Evolutionary conservation across 148 eudicot species (phyloP), one percentile per base, ranked within the genome.

Genomic region (Silene latifolia): DNA sequence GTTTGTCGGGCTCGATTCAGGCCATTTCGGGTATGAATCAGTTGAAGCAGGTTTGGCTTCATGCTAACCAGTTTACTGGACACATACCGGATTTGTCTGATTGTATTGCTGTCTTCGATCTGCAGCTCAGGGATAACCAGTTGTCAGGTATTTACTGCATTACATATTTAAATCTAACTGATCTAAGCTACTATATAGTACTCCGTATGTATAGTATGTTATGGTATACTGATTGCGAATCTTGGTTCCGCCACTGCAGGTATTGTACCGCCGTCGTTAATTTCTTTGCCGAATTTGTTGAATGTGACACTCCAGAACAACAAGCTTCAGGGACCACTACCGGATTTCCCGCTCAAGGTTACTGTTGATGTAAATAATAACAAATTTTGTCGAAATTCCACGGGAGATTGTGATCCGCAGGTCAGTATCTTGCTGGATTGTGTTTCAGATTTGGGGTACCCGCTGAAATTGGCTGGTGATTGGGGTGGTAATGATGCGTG

Each of bases 351-450:
- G 0, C 0, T 48, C 0, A 63, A 47, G 1, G 72, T 69, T 0
- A 87, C 82, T 44, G 82, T 24, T 15, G 70, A 58, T 5, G 25
- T 87, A 14, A 90, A 84, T 8, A 77, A 53, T 0, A 90, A 89
- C 68, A 75, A 72, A 4, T 92, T 87, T 75, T 92, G 97, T 53
- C 51, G 51, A 60, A 51, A 75, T 29, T 58, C 19, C 4, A 84
- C 88, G 0, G 97, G 97, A 20, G 87, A 87, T 2, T 91, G 97
- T 70, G 88, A 89, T 80, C 81, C 80, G 0, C 91, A 84, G 71
- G 92, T 88, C 51, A 76, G 68, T n/a, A 13, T 77, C 1, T 77
- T 88, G 71, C 72, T 88, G 5, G 74, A 74, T 8, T 74, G 85
- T 57, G 87, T 88, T 3, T 78, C 65, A 47, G 85, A 65, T 10